These are phyloP conservation scores for Eucalyptus tenuipes DNA, from an alignment of 345 rosid species.

Conservation along the genomic window DNA sequence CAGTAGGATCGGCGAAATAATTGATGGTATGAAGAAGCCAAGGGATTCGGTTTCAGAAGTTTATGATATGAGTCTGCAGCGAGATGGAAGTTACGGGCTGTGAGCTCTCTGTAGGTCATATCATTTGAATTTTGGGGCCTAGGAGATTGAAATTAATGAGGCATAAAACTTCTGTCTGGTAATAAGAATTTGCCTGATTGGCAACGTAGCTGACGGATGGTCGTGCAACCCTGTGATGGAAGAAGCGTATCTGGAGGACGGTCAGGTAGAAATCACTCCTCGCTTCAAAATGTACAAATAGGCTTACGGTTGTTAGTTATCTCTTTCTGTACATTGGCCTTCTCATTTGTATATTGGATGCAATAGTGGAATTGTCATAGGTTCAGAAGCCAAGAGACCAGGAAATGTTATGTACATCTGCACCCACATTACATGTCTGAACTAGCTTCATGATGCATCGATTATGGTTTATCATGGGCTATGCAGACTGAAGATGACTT, in stretches of 20 bases:
- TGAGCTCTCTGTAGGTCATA: neutral
- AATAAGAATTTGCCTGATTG: neutral
- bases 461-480: neutral
- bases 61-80: slow-evolving; percentile 26
- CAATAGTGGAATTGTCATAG: neutral
- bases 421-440: neutral
- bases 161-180: neutral
- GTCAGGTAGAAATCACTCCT: neutral
- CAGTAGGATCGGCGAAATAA: neutral
- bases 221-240: neutral
- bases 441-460: neutral
- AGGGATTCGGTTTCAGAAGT: slow-evolving; percentile 3
- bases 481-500: neutral
- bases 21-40: neutral
- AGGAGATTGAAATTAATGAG: neutral
- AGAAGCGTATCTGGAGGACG: neutral
- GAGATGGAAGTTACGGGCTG: slow-evolving; percentile 25
- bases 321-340: neutral
- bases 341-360: neutral
- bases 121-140: neutral
- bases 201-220: neutral
- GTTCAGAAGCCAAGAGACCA: neutral
- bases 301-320: neutral
- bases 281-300: neutral
- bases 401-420: neutral